These are phyloP conservation scores for Taphrina flavorubra DNA, from an alignment of 1,139 yeast species.

Conservation along the genomic window DNA sequence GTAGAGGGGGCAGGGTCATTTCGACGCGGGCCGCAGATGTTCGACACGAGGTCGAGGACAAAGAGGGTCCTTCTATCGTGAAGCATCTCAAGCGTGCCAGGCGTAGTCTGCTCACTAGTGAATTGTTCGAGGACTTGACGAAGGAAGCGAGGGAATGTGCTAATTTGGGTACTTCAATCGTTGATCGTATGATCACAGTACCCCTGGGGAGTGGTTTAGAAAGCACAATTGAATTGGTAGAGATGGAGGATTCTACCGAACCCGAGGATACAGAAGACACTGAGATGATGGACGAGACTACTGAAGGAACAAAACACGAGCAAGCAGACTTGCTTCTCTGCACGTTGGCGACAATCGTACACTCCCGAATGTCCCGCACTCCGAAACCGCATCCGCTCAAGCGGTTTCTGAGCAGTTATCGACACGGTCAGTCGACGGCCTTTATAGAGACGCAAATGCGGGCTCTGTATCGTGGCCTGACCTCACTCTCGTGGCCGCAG, in stretches of 20 bases:
- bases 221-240: conserved; percentile 8
- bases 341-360: conserved; percentile 7
- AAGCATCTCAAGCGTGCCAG: conserved; percentile 2
- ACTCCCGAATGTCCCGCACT: conserved; percentile 1
- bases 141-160: conserved; percentile 23
- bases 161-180: conserved; percentile 2
- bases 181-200: conserved; percentile 1
- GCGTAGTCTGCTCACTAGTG: not conserved
- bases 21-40: not conserved
- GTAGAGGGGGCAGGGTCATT: not conserved
- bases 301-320: not conserved
- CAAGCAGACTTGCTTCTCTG: not conserved
- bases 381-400: conserved; percentile 19
- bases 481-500: conserved; percentile 5
- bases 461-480: not conserved
- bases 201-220: conserved; percentile 10
- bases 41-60: conserved; percentile 10
- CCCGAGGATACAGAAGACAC: not conserved
- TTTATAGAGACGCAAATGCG: not conserved
- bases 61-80: conserved; percentile 1
- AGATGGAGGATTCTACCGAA: not conserved
- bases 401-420: conserved; percentile 11
- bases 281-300: conserved; percentile 2
- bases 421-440: conserved; percentile 12
- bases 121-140: conserved; percentile 2